Conservation (phyloP, 2,329 filamentous ascomycete genomes). For the Apiospora saccharicola region DNA sequence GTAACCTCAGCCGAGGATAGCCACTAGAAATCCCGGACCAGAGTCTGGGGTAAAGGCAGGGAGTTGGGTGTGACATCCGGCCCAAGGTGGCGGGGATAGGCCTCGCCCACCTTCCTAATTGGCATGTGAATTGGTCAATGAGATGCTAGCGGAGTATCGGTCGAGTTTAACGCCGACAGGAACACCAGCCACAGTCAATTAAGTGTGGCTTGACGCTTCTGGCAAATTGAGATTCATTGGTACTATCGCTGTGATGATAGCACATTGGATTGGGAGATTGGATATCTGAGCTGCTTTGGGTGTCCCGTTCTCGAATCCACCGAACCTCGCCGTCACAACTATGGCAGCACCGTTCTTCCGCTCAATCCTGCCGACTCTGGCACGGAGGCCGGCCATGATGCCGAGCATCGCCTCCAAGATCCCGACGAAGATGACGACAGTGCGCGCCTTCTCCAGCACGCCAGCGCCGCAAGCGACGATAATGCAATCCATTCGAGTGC, state of each 20-base stretch:
- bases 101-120: neutral
- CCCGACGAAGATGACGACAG: conserved; percentile 25
- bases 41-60: conserved; percentile 21
- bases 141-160: neutral
- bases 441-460: conserved; percentile 63
- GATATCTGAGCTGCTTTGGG: conserved; percentile 11
- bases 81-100: neutral
- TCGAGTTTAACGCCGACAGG: neutral
- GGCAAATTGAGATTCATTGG: conserved; percentile 10
- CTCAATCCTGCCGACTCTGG: conserved; percentile 40
- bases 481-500: conserved; percentile 73
- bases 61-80: neutral
- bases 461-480: conserved; percentile 67
- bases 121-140: conserved; percentile 14
- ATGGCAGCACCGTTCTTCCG: conserved; percentile 43
- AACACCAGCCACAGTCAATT: neutral
- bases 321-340: conserved; percentile 23
- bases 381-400: conserved; percentile 40
- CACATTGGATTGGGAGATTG: neutral
- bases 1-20: conserved; percentile 37
- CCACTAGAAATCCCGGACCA: conserved; percentile 29
- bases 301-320: neutral
- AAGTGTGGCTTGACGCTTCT: neutral
- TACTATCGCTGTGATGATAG: neutral
- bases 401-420: conserved; percentile 34